Conservation (phyloP, 768 basidiomycete genomes). For the Mycena capillaripes region DNA sequence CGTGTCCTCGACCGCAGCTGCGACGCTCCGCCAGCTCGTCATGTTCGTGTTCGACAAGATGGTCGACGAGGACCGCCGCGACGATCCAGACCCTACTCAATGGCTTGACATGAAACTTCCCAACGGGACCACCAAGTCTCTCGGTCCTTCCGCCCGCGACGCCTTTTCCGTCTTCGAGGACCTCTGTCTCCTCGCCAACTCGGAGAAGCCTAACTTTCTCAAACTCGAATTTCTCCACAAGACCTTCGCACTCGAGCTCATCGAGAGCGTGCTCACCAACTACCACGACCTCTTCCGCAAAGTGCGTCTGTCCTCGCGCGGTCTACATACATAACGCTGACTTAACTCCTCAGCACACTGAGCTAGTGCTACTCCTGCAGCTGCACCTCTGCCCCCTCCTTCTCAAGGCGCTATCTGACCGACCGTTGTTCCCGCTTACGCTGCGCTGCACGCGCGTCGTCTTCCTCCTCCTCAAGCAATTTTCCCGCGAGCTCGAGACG, state of each 20-base stretch:
- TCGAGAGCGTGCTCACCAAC: constrained; percentile 96
- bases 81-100: constrained; percentile 48
- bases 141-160: constrained; percentile 86
- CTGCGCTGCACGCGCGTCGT: constrained; percentile 94
- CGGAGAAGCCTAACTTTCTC: constrained; percentile 85
- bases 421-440: constrained; percentile 87
- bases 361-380: constrained; percentile 87
- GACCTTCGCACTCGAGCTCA: constrained; percentile 96
- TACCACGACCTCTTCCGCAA: constrained; percentile 89
- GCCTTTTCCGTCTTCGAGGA: constrained; percentile 94
- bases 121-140: constrained; percentile 70
- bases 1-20: constrained; percentile 97
- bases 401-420: constrained; percentile 87
- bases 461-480: constrained; percentile 93
- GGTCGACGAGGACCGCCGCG: constrained; percentile 76
- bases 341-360: constrained; percentile 68
- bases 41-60: constrained; percentile 99
- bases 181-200: constrained; percentile 88
- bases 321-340: neutral
- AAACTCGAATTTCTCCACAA: constrained; percentile 87
- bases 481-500: constrained; percentile 81
- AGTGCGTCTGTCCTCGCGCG: constrained; percentile 54
- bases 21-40: constrained; percentile 94
- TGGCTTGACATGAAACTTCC: constrained; percentile 70
- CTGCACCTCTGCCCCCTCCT: constrained; percentile 93